These are phyloP conservation scores for Colletotrichum tanaceti DNA, from an alignment of 2,329 filamentous ascomycete species.

Conservation along the genomic window DNA sequence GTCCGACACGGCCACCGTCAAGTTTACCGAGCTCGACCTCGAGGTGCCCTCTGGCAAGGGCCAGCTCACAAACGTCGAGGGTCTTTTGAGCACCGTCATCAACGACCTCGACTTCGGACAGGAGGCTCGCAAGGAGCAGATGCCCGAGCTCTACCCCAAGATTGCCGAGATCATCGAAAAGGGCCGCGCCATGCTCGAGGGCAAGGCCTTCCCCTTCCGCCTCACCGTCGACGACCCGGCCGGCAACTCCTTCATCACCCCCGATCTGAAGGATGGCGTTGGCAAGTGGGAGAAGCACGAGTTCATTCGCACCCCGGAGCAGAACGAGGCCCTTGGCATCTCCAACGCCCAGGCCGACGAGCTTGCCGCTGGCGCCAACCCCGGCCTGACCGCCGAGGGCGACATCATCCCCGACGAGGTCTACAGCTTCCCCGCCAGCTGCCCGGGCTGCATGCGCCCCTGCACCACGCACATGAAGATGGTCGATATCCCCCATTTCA, in stretches of 20 bases:
- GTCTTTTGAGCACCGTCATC: constrained; percentile 80
- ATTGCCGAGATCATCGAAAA: constrained; percentile 80
- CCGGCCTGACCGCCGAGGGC: constrained; percentile 64
- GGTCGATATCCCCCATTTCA: constrained; percentile 98
- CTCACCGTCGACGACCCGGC: constrained; percentile 89
- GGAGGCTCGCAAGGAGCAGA: constrained; percentile 79
- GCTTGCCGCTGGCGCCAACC: constrained; percentile 61
- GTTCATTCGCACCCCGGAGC: constrained; percentile 83
- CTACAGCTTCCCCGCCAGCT: constrained; percentile 91
- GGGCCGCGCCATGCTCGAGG: constrained; percentile 80
- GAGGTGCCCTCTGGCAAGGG: constrained; percentile 93
- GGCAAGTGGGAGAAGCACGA: constrained; percentile 91
- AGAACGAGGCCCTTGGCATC: constrained; percentile 88
- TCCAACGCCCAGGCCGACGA: constrained; percentile 70
- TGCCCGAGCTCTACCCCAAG: constrained; percentile 82
- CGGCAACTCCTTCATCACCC: constrained; percentile 97
- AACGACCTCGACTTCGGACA: constrained; percentile 86
- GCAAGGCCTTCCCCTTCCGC: constrained; percentile 86
- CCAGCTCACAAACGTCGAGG: constrained; percentile 93
- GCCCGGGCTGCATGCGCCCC: constrained; percentile 87
- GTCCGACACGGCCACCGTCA: constrained; percentile 86
- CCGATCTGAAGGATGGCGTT: constrained; percentile 80
- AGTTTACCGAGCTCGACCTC: constrained; percentile 90
- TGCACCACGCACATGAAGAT: constrained; percentile 98
- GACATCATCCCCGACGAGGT: constrained; percentile 94